phyloP scores from a whole-genome alignment of 1,139 yeast species.

The Pichia sp. region DNA sequence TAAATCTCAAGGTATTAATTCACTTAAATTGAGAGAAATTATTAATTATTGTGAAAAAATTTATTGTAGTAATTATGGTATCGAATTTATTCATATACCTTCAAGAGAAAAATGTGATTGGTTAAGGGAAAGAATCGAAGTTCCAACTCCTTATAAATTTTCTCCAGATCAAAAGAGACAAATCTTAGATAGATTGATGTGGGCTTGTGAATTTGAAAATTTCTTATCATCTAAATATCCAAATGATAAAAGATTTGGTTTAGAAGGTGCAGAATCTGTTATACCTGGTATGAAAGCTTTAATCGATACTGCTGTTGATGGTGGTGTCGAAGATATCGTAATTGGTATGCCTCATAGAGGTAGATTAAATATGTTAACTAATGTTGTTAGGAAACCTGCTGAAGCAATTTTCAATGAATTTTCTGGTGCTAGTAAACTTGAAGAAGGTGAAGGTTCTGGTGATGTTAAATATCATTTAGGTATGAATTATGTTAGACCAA shows the following conservation, averaged over 20 bases:
- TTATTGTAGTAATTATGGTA: constrained; percentile 86
- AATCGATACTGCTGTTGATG: constrained; percentile 88
- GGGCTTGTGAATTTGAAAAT: constrained; percentile 92
- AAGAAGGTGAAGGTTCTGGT: constrained; percentile 78
- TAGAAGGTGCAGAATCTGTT: constrained; percentile 96
- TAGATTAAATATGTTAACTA: constrained; percentile 92
- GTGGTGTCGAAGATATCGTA: constrained; percentile 91
- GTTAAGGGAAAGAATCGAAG: constrained; percentile 95
- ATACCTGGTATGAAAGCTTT: constrained; percentile 96
- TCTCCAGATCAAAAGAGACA: constrained; percentile 89
- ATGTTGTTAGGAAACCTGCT: constrained; percentile 97
- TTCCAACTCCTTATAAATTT: constrained; percentile 81
- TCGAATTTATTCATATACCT: constrained; percentile 95
- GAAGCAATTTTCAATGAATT: constrained; percentile 96
- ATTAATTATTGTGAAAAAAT: constrained; percentile 70
- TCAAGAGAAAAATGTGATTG: constrained; percentile 95
- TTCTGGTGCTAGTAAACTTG: constrained; percentile 67
- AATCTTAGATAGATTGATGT: constrained; percentile 89
- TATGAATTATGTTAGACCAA: constrained; percentile 98
- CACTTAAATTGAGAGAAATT: constrained; percentile 70
- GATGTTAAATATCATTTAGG: constrained; percentile 99
- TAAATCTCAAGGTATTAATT: constrained; percentile 52
- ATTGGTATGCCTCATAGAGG: constrained; percentile 99
- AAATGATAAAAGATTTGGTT: constrained; percentile 95
- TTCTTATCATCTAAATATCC: constrained; percentile 95